A percentile compares a stretch with the other conserved stretches of the same genome.
Evolutionary conservation across 306 rosid genomes (phyloP).

Genomic region (Quercus agrifolia): DNA sequence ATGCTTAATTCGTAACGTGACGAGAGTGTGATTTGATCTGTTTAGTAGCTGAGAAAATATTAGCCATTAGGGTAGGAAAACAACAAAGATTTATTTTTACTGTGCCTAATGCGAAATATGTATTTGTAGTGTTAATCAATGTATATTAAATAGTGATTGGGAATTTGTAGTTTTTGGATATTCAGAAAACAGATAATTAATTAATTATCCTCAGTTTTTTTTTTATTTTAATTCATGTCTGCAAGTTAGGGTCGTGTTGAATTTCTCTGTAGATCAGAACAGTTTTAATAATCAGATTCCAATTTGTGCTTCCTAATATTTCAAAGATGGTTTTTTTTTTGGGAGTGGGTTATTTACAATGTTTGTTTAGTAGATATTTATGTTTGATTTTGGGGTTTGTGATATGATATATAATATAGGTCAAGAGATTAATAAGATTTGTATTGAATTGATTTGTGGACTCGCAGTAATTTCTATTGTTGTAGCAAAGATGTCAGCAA

Average conservation of each 20-base stretch:
- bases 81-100: not conserved
- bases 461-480: not conserved
- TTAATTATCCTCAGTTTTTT: not conserved
- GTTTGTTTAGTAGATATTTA: not conserved
- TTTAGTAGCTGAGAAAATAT: constrained; percentile 7
- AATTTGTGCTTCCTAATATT: constrained; percentile 3
- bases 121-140: not conserved
- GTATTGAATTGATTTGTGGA: constrained; percentile 4
- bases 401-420: not conserved
- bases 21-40: not conserved
- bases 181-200: not conserved
- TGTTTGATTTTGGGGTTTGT: not conserved
- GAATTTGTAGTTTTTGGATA: not conserved
- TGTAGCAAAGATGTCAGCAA: constrained; percentile 36
- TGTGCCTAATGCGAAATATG: not conserved
- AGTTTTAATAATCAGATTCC: not conserved
- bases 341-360: not conserved
- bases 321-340: not conserved
- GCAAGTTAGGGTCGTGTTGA: not conserved
- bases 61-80: not conserved
- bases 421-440: not conserved
- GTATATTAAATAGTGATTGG: not conserved
- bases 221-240: not conserved
- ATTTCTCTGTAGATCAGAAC: not conserved
- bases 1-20: not conserved